phyloP scores from a whole-genome alignment of 2,329 filamentous ascomycete species.

The Westerdykella ornata region DNA sequence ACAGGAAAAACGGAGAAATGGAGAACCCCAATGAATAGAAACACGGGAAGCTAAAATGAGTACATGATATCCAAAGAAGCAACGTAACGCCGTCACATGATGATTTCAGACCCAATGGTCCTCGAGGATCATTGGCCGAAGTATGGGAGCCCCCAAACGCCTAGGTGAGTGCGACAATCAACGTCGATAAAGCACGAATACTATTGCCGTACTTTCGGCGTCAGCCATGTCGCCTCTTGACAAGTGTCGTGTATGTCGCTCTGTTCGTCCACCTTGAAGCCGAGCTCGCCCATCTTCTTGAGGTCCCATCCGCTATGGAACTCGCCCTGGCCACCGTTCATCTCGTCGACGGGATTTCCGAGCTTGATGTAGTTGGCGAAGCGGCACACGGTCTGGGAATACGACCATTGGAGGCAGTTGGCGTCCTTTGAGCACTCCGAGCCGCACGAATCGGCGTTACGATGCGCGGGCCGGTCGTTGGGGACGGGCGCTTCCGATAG shows the following conservation, averaged over 20 bases:
- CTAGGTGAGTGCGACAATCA: no score
- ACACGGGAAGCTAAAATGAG: no score
- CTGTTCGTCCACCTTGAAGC: slow-evolving; percentile 29
- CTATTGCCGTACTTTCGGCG: slow-evolving; percentile 12
- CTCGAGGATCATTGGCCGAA: no score
- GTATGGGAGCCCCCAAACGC: no score
- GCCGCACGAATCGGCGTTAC: slow-evolving; percentile 28
- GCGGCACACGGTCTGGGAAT: slow-evolving; percentile 34
- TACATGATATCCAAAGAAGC: no score
- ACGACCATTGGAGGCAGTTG: slow-evolving; percentile 34
- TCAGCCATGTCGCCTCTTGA: slow-evolving; percentile 36
- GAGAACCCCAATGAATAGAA: no score
- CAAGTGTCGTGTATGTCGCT: slow-evolving; percentile 34
- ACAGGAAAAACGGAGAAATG: no score
- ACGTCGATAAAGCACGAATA: no score
- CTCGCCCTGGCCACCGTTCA: slow-evolving; percentile 31
- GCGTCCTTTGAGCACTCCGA: slow-evolving; percentile 30
- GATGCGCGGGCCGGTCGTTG: slow-evolving; percentile 31
- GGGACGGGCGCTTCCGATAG: slow-evolving; percentile 27
- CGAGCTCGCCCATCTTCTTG: slow-evolving; percentile 31
- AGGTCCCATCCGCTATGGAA: slow-evolving; percentile 37
- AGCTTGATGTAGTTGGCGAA: slow-evolving; percentile 34
- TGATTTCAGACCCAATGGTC: no score
- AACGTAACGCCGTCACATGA: no score
- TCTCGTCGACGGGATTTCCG: slow-evolving; percentile 27